These are phyloP conservation scores for Rhodotorula sphaerocarpa DNA, from an alignment of 768 basidiomycete genomes.

Conservation along the genomic window DNA sequence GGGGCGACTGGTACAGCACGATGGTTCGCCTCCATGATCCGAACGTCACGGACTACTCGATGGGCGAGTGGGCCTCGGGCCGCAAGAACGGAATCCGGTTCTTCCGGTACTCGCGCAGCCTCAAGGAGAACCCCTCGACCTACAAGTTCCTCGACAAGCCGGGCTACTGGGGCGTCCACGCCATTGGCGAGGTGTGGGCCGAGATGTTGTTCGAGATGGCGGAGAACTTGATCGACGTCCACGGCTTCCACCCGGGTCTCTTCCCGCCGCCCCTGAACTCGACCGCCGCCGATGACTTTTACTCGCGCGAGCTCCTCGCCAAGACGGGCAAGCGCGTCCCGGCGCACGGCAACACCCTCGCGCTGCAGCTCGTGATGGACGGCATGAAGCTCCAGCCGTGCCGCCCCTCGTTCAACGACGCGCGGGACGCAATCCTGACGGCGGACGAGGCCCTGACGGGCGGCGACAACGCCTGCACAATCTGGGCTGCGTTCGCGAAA, in stretches of 20 bases:
- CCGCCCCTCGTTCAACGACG: constrained; percentile 50
- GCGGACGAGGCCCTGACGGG: constrained; percentile 83
- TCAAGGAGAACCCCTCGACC: constrained; percentile 20
- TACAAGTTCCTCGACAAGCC: constrained; percentile 65
- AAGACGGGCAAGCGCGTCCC: constrained; percentile 59
- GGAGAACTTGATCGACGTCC: constrained; percentile 38
- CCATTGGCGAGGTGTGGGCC: constrained; percentile 88
- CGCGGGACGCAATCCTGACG: constrained; percentile 34
- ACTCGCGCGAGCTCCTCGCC: constrained; percentile 46
- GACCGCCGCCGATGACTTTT: constrained; percentile 54
- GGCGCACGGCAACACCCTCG: constrained; percentile 82
- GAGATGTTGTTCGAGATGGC: constrained; percentile 45
- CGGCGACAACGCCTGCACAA: constrained; percentile 79
- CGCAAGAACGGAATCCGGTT: constrained; percentile 45
- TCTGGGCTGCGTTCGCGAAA: constrained; percentile 77
- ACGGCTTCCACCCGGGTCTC: constrained; percentile 44
- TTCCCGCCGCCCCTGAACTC: constrained; percentile 65
- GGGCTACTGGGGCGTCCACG: constrained; percentile 71
- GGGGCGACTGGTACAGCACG: constrained; percentile 72
- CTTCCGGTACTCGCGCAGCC: constrained; percentile 61
- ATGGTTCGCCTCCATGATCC: constrained; percentile 44
- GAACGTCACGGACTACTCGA: constrained; percentile 38
- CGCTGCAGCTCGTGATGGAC: constrained; percentile 60
- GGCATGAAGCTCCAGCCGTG: constrained; percentile 95
- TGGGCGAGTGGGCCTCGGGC: constrained; percentile 74